phyloP scores from a whole-genome alignment of 148 eudicot genomes.

The Cornus suecica region DNA sequence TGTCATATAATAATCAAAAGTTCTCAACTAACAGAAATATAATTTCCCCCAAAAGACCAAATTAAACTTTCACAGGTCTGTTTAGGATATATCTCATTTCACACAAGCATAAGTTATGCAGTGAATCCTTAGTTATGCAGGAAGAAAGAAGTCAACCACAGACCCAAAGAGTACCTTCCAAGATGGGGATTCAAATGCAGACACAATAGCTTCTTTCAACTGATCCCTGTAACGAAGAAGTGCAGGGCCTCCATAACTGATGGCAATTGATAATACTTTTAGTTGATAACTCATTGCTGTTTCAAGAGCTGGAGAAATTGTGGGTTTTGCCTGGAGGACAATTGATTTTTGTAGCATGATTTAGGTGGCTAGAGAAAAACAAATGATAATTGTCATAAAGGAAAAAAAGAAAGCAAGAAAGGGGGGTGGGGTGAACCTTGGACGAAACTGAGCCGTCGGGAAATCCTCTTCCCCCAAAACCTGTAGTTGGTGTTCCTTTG shows the following conservation, averaged over 20 bases:
- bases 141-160: constrained; percentile 4
- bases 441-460: constrained; percentile 35
- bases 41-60: constrained; percentile 1
- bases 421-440: too few relatives aligned
- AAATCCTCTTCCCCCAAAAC: constrained; percentile 59
- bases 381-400: constrained; percentile 9
- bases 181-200: constrained; percentile 92
- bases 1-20: constrained; percentile 33
- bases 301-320: constrained; percentile 94
- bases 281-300: constrained; percentile 80
- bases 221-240: constrained; percentile 65
- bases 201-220: constrained; percentile 67
- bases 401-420: background rate
- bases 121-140: constrained; percentile 3
- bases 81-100: background rate
- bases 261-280: constrained; percentile 86
- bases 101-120: background rate
- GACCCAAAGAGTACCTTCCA: constrained; percentile 74
- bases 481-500: constrained; percentile 76
- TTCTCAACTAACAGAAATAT: constrained; percentile 3
- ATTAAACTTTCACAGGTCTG: background rate
- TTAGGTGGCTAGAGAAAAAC: background rate
- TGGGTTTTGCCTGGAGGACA: constrained; percentile 52
- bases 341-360: constrained; percentile 6
- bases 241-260: constrained; percentile 82